Percentiles rank a stretch among this genome's conserved stretches.
Evolutionary conservation across 768 basidiomycete species (phyloP).

Genomic region (Pisolithus tinctorius): DNA sequence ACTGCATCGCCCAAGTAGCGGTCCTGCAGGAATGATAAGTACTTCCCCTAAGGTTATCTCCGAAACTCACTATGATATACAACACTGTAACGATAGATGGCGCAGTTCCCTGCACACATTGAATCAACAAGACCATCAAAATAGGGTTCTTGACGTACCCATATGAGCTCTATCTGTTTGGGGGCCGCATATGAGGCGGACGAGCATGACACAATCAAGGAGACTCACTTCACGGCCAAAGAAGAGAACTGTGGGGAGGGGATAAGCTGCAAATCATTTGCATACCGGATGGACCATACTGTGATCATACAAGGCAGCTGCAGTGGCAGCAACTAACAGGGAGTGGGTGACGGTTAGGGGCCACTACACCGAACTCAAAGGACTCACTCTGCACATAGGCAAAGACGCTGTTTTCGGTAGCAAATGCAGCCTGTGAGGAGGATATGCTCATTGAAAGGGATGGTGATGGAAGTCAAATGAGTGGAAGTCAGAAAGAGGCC

Average conservation of each 20-base stretch:
- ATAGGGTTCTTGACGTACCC: conserved; percentile 14
- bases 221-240: conserved; percentile 23
- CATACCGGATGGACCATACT: conserved; percentile 5
- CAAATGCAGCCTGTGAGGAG: conserved; percentile 4
- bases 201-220: background rate
- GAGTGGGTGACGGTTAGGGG: conserved; percentile 2
- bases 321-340: conserved; percentile 22
- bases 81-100: conserved; percentile 19
- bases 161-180: conserved; percentile 24
- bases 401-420: conserved; percentile 7
- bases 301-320: conserved; percentile 24
- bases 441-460: conserved; percentile 17
- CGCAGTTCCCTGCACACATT: conserved; percentile 15
- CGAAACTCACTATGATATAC: conserved; percentile 19
- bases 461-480: background rate
- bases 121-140: background rate
- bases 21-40: conserved; percentile 12
- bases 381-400: conserved; percentile 18
- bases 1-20: conserved; percentile 26
- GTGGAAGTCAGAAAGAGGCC: background rate
- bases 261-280: background rate
- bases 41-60: background rate
- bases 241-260: conserved; percentile 11
- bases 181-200: background rate
- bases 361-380: background rate